These are phyloP conservation scores for Aquanectria penicillioides DNA, from an alignment of 2,329 filamentous ascomycete genomes.

Conservation along the genomic window DNA sequence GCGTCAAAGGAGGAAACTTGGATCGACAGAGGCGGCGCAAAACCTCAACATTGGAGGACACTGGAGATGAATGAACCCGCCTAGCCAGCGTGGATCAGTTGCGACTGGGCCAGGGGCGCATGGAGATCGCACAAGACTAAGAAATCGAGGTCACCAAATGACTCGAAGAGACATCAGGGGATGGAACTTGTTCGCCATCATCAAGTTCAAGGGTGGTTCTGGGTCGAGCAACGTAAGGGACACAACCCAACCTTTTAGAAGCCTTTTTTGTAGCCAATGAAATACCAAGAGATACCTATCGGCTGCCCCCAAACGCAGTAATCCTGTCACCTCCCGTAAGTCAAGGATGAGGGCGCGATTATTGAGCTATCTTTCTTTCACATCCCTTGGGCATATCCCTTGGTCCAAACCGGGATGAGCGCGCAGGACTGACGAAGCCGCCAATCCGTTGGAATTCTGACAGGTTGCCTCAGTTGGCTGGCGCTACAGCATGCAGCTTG, in stretches of 20 bases:
- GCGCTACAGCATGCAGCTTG: conserved; percentile 15
- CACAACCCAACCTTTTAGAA: no score
- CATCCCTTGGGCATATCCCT: background rate
- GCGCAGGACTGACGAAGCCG: conserved; percentile 19
- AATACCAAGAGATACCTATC: background rate
- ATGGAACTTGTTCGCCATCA: background rate
- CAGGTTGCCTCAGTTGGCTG: conserved; percentile 25
- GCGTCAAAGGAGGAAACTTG: background rate
- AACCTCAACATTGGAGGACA: no score
- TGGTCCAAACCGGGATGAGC: background rate
- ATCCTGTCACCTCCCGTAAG: no score
- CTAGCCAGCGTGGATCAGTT: background rate
- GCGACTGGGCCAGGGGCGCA: background rate
- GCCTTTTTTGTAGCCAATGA: conserved; percentile 1
- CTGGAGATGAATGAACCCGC: background rate
- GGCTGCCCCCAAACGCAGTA: background rate
- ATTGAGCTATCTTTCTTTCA: background rate
- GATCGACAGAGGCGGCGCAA: background rate
- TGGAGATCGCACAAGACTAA: background rate
- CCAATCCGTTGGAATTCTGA: conserved; percentile 16
- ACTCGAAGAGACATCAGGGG: background rate
- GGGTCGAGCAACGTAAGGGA: background rate
- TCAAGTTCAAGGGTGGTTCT: background rate
- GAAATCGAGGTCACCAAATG: no score
- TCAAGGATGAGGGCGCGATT: no score